Percentiles rank a stretch among this genome's conserved stretches.
Evolutionary conservation across 1,284 basidiomycete species (phyloP).

Genomic region (Papiliotrema laurentii): DNA sequence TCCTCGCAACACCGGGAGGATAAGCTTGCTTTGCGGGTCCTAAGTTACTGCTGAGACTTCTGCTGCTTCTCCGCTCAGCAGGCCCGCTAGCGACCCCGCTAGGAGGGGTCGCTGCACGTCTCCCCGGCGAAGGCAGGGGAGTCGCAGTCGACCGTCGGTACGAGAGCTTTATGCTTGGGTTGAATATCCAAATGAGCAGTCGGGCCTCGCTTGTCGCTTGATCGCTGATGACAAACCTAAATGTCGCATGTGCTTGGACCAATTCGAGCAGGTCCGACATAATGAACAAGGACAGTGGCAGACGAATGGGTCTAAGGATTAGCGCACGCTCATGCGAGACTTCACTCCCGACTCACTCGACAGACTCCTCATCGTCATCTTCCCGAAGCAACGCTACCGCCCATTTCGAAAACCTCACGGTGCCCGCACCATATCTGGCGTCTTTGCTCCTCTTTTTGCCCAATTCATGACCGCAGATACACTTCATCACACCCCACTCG

Average conservation of each 20-base stretch:
- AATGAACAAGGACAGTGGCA: conserved; percentile 75
- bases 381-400: conserved; percentile 67
- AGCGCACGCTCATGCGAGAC: background rate
- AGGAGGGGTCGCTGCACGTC: background rate
- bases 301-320: conserved; percentile 54
- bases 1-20: background rate
- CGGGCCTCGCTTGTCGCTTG: conserved; percentile 29
- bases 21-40: background rate
- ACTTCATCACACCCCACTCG: conserved; percentile 62
- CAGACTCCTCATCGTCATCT: conserved; percentile 49
- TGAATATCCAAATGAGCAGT: conserved; percentile 75
- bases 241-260: conserved; percentile 79
- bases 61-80: background rate
- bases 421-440: conserved; percentile 41
- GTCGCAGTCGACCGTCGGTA: conserved; percentile 49
- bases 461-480: conserved; percentile 70
- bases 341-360: conserved; percentile 17
- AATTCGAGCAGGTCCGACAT: conserved; percentile 82
- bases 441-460: conserved; percentile 57
- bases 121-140: background rate
- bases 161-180: conserved; percentile 70
- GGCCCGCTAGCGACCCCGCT: background rate
- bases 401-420: conserved; percentile 66
- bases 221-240: conserved; percentile 77
- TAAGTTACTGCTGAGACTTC: background rate